Percentiles rank a stretch among this genome's conserved stretches.
Evolutionary conservation across 495 filamentous ascomycete genomes (phyloP).

Genomic region (Talaromyces nanjingensis): DNA sequence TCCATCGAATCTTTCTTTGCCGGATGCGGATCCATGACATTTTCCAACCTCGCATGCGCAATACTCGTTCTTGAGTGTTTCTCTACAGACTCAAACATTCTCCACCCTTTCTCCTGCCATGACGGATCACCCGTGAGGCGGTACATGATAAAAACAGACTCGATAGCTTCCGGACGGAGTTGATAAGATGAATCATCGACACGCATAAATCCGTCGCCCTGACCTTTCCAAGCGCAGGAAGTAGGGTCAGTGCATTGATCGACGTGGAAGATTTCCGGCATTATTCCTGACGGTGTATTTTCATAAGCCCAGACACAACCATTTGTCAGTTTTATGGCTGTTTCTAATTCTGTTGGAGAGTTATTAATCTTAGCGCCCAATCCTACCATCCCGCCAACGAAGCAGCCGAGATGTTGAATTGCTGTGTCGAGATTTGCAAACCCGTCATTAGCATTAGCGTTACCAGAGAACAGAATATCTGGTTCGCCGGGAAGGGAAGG

Average conservation of each 20-base stretch:
- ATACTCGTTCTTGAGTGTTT: constrained; percentile 39
- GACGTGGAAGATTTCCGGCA: constrained; percentile 36
- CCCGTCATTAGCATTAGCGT: constrained; percentile 14
- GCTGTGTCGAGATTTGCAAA: constrained; percentile 23
- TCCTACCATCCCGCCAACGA: constrained; percentile 80
- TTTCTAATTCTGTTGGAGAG: constrained; percentile 56
- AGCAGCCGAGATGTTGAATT: constrained; percentile 64
- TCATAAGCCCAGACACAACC: constrained; percentile 79
- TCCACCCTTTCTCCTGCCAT: constrained; percentile 54
- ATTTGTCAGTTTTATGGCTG: constrained; percentile 66
- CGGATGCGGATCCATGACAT: constrained; percentile 17
- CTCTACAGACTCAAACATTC: constrained; percentile 52
- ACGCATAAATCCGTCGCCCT: background rate
- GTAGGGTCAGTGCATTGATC: constrained; percentile 25
- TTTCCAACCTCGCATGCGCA: constrained; percentile 40
- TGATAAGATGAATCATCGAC: constrained; percentile 6
- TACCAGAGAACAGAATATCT: constrained; percentile 36
- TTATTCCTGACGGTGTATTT: constrained; percentile 30
- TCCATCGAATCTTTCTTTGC: constrained; percentile 35
- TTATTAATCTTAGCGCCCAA: constrained; percentile 68
- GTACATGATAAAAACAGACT: constrained; percentile 57
- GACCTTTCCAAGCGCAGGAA: constrained; percentile 32
- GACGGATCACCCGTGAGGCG: constrained; percentile 53
- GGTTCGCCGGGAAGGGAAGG: constrained; percentile 30
- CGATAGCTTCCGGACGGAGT: constrained; percentile 48